phyloP scores from a whole-genome alignment of 2,329 filamentous ascomycete species.

The Macroventuria anomochaeta region DNA sequence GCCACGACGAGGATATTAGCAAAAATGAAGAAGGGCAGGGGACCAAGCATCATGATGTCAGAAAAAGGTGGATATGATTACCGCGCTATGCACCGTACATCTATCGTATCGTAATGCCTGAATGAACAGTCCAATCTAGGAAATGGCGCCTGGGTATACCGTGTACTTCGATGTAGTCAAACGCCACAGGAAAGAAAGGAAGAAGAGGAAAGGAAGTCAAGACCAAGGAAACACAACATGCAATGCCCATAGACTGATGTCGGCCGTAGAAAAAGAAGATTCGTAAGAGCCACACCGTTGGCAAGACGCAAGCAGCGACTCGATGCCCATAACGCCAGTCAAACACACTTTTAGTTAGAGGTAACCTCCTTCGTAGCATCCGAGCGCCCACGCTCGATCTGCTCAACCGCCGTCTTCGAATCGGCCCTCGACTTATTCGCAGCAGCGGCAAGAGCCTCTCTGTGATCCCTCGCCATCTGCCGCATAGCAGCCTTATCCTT shows the following conservation, averaged over 20 bases:
- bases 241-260: no score
- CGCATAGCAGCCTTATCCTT: conserved; percentile 38
- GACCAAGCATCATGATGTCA: neutral
- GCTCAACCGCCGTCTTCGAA: conserved; percentile 22
- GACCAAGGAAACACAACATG: no score
- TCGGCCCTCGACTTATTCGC: conserved; percentile 5
- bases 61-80: neutral
- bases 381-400: conserved; percentile 28
- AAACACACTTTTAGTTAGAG: conserved; percentile 13
- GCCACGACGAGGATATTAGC: no score
- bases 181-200: neutral
- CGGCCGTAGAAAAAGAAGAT: neutral
- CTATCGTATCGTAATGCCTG: neutral
- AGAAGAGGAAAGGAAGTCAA: neutral
- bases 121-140: conserved; percentile 3
- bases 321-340: neutral
- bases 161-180: conserved; percentile 4
- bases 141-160: conserved; percentile 10
- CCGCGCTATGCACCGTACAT: neutral
- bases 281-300: neutral
- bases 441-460: conserved; percentile 29
- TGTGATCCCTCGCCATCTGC: conserved; percentile 37
- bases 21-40: no score
- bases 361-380: conserved; percentile 3
- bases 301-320: neutral